Evolutionary conservation across 805 yeast species (phyloP).

Genomic region (Candida silvicultrix): DNA sequence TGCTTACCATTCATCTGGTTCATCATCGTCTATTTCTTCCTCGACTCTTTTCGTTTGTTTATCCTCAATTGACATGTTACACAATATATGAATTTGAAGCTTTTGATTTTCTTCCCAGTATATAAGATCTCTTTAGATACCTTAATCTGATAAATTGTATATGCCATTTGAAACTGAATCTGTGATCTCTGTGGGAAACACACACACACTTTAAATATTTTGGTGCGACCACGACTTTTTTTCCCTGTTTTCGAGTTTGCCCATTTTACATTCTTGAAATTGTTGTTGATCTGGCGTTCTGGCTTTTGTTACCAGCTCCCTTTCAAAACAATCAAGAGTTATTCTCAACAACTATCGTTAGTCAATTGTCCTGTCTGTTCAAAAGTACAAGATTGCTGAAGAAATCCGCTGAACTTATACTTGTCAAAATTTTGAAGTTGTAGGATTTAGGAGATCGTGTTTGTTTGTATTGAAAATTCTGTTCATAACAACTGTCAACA

Average conservation of each 20-base stretch:
- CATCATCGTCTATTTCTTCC: conserved; percentile 35
- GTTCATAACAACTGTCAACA: conserved; percentile 1
- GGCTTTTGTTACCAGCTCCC: background rate
- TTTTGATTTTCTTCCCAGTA: no score
- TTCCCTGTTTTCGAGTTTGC: conserved; percentile 18
- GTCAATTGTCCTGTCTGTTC: background rate
- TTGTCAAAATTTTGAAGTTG: no score
- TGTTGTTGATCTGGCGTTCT: background rate
- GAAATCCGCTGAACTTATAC: no score
- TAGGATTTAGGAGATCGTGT: no score
- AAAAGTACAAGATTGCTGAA: no score
- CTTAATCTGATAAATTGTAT: no score
- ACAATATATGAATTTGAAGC: no score
- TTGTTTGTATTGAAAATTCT: background rate
- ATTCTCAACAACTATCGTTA: background rate
- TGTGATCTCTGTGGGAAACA: background rate
- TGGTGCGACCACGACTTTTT: conserved; percentile 15
- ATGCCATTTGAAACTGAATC: background rate
- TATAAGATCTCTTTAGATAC: no score
- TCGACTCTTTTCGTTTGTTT: conserved; percentile 16
- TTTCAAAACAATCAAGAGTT: background rate
- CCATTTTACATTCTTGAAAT: conserved; percentile 1
- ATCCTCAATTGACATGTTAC: background rate
- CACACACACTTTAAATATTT: no score
- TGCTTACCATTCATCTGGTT: conserved; percentile 62